These are phyloP conservation scores for Salix dunnii DNA, from an alignment of 345 rosid species.

Conservation along the genomic window DNA sequence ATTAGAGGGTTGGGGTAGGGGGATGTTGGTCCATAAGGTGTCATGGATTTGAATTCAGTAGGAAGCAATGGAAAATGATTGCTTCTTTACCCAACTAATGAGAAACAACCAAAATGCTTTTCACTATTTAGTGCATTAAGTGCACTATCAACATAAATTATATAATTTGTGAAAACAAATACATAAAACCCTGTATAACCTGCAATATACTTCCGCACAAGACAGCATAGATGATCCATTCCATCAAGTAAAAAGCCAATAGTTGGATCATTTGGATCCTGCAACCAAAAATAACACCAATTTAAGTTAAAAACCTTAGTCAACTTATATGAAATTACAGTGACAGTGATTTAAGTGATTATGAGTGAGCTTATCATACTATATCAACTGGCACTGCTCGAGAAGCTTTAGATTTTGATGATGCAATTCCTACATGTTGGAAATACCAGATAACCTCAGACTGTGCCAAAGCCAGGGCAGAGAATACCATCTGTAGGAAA, in stretches of 20 bases:
- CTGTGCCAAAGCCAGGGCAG: conserved; percentile 93
- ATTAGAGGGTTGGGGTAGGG: not conserved
- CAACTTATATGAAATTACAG: not conserved
- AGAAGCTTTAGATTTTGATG: conserved; percentile 71
- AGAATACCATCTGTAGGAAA: conserved; percentile 83
- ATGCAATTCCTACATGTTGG: conserved; percentile 87
- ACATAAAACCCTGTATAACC: conserved; percentile 40
- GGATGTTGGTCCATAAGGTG: no score
- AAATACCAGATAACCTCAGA: conserved; percentile 97
- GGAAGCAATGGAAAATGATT: not conserved
- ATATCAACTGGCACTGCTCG: conserved; percentile 74
- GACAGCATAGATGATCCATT: conserved; percentile 89
- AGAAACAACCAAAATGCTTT: not conserved
- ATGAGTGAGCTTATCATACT: conserved; percentile 42
- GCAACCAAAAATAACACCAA: conserved; percentile 26
- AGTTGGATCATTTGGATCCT: conserved; percentile 99
- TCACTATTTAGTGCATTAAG: not conserved
- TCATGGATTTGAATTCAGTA: not conserved
- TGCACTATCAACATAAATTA: not conserved
- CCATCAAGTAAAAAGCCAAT: conserved; percentile 94
- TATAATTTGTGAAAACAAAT: not conserved
- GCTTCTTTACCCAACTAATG: not conserved
- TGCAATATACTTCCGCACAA: conserved; percentile 96
- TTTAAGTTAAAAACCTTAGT: not conserved
- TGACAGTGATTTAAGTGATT: conserved; percentile 1